Base-by-base conservation (phyloP, 441 rosid genomes). In the Raphanus hybrid region DNA sequence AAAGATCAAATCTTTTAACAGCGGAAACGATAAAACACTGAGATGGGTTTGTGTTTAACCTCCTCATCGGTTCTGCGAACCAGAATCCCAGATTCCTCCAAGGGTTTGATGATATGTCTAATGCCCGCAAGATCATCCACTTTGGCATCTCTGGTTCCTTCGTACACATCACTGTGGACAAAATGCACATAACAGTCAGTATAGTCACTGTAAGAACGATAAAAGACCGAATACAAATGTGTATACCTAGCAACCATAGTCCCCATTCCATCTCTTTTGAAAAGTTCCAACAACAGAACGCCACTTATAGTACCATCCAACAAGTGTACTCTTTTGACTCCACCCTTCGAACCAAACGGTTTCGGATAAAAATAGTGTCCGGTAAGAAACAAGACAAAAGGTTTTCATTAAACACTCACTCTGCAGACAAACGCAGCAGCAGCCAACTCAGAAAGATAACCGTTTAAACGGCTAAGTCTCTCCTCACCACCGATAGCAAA, bases 251-350 rank as follows among this genome's bases (percentile, higher is more conserved):
- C 98, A 60, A 93, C 97, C 98, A 93, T 93, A 54, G 98, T 93
- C 72, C 98, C 98, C 91, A 92, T 86, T 68, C 98, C 98, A 77
- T 93, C 98, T 83, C 98, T 89, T 84, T 92, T 91, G 75, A 93
- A 92, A 73, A 93, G 86, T 78, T 93, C 98, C 69, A 93, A 71
- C 69, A 93, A 79, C 45, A 93, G 76, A 69, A 91, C 94, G 62
- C 98, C 98, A 75, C 94, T 84, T 66, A 88, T 84, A 74, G 97
- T 93, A 72, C 98, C 98, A 83, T 93, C 96, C 74, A 90, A 76
- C 81, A 93, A 90, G 83, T 93, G 98, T 79, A 93, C 98, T 83
- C 98, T 88, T 73, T 90, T 90, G 35, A 93, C 97, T 54, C 98
- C 98, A 75, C 97, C 94, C 97, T 93, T 66, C 39, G 67, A 34